A percentile compares a stretch with the other conserved stretches of the same genome.
These are phyloP conservation scores for Lasiodiplodia sp. DNA, from an alignment of 2,329 filamentous ascomycete species.

Conservation along the genomic window DNA sequence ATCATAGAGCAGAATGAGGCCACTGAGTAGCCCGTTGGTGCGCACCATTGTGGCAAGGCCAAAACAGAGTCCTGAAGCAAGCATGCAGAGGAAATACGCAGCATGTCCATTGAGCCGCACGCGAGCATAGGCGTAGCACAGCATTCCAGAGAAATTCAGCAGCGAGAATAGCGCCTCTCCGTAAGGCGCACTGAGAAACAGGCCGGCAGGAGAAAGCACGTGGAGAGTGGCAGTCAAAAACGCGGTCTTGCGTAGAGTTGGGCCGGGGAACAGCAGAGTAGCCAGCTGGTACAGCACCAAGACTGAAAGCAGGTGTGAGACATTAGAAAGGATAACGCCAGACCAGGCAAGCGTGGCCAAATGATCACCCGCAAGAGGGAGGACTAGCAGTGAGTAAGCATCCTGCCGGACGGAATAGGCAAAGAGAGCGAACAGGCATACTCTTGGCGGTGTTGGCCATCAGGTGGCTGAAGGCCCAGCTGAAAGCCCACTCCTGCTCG, in stretches of 20 bases:
- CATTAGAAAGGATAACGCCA: constrained; percentile 72
- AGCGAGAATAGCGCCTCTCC: constrained; percentile 81
- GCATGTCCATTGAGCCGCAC: constrained; percentile 1
- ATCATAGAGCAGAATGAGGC: constrained; percentile 71
- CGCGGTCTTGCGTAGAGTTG: constrained; percentile 57
- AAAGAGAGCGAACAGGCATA: constrained; percentile 40
- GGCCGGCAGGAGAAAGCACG: constrained; percentile 82
- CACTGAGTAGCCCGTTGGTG: constrained; percentile 86
- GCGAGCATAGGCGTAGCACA: constrained; percentile 67
- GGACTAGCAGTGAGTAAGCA: constrained; percentile 24
- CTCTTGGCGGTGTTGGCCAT: constrained; percentile 51
- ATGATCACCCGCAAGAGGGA: constrained; percentile 28
- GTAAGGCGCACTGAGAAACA: constrained; percentile 90
- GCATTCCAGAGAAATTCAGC: constrained; percentile 76
- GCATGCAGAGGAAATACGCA: constrained; percentile 53
- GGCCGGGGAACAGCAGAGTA: constrained; percentile 54
- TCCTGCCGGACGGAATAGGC: constrained; percentile 11
- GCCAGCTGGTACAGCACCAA: constrained; percentile 75
- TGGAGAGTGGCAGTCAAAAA: constrained; percentile 77
- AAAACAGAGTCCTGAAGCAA: constrained; percentile 73
- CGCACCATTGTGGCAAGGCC: constrained; percentile 76
- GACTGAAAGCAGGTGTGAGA: constrained; percentile 79
- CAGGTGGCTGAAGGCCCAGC: constrained; percentile 61
- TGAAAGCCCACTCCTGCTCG: constrained; percentile 90
- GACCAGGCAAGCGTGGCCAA: constrained; percentile 54